A percentile compares a stretch with the other conserved stretches of the same genome.
phyloP scores from a whole-genome alignment of 2,329 filamentous ascomycete genomes.

The Sarocladiaceae sp. region DNA sequence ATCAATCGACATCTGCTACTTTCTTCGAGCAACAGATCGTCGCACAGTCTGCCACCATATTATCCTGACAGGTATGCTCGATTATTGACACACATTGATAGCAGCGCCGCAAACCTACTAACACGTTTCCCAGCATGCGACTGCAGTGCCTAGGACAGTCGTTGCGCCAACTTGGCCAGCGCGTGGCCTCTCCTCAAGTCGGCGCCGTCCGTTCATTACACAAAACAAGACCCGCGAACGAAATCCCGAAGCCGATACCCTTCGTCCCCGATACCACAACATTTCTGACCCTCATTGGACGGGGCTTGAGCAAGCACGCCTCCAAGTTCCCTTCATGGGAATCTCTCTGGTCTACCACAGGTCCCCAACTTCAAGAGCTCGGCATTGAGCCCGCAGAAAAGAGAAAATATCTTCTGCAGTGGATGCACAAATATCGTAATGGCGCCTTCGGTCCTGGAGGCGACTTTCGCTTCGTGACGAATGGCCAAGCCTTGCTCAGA shows the following conservation, averaged over 20 bases:
- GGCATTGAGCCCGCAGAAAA: constrained; percentile 83
- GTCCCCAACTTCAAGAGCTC: constrained; percentile 72
- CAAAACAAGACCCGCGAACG: constrained; percentile 32
- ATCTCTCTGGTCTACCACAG: constrained; percentile 77
- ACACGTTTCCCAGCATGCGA: constrained; percentile 24
- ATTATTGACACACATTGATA: neutral
- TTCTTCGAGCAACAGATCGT: neutral
- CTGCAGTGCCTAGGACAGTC: constrained; percentile 26
- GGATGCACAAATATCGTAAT: constrained; percentile 79
- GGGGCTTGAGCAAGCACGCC: constrained; percentile 75
- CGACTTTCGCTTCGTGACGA: constrained; percentile 68
- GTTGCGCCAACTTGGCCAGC: constrained; percentile 26
- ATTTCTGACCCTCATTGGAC: constrained; percentile 88
- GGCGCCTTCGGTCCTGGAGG: constrained; percentile 78
- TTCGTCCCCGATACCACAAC: constrained; percentile 82
- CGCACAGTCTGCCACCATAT: neutral
- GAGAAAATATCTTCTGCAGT: constrained; percentile 79
- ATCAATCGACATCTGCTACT: neutral
- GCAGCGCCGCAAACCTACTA: no score
- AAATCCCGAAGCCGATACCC: constrained; percentile 67
- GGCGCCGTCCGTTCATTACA: constrained; percentile 37
- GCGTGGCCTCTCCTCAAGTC: constrained; percentile 24
- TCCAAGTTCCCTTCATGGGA: constrained; percentile 90
- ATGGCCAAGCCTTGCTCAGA: constrained; percentile 48
- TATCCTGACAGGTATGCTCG: neutral